Conservation (phyloP, 73 alveolate genomes). For the Paramecium caudatum region DNA sequence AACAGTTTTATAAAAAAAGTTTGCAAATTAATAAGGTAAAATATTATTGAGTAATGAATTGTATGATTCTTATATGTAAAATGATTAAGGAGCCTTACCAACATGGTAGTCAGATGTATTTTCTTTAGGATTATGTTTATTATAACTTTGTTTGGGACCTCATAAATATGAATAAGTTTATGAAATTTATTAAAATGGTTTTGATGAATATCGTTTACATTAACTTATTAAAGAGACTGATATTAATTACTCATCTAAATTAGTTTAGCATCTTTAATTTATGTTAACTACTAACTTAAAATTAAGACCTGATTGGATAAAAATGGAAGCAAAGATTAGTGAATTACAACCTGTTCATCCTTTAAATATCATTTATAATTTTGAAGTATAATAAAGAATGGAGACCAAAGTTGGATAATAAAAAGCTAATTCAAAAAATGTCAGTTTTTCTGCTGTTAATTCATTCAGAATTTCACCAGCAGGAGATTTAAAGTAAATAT, state of each 20-base stretch:
- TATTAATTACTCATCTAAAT: neutral
- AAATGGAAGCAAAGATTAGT: neutral
- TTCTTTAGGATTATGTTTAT: constrained; percentile 57
- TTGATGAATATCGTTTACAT: constrained; percentile 19
- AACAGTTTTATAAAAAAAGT: neutral
- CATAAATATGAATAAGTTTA: neutral
- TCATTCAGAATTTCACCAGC: neutral
- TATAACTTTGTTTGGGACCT: constrained; percentile 34
- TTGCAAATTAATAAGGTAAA: neutral
- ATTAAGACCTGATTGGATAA: constrained; percentile 46
- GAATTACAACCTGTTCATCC: neutral
- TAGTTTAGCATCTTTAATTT: neutral
- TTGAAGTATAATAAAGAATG: constrained; percentile 45
- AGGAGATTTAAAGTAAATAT: neutral
- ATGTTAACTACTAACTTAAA: neutral
- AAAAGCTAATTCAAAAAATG: constrained; percentile 8
- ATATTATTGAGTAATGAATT: neutral
- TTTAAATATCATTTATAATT: constrained; percentile 1
- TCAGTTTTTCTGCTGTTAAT: constrained; percentile 30
- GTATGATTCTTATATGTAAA: neutral
- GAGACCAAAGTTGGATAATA: constrained; percentile 11
- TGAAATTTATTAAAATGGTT: neutral
- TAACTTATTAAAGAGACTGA: neutral
- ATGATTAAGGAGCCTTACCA: neutral
- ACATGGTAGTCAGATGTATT: constrained; percentile 61